These are phyloP conservation scores for Plasmodium gaboni DNA, from an alignment of 169 alveolate species.

Conservation along the genomic window DNA sequence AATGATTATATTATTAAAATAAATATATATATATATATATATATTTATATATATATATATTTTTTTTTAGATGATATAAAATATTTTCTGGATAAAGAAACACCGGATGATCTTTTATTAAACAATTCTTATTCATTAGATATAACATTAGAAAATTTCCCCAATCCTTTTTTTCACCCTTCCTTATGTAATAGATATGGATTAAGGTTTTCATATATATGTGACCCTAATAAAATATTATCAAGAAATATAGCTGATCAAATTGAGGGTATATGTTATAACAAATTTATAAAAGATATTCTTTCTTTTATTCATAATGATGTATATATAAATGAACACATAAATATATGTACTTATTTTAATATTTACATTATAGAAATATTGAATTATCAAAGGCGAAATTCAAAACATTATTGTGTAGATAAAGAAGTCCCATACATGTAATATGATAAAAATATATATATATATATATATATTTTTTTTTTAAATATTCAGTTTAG, in stretches of 20 bases:
- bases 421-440: conserved; percentile 61
- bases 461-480: conserved; percentile 2
- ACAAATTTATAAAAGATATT: too few relatives aligned
- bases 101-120: conserved; percentile 22
- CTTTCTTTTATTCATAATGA: too few relatives aligned
- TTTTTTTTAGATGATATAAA: conserved; percentile 33
- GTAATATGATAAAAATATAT: conserved; percentile 18
- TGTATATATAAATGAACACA: background rate
- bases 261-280: conserved; percentile 40
- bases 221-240: conserved; percentile 84
- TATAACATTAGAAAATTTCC: conserved; percentile 84
- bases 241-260: conserved; percentile 56
- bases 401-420: conserved; percentile 46
- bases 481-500: conserved; percentile 34
- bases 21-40: background rate
- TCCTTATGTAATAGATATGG: conserved; percentile 82
- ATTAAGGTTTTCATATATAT: conserved; percentile 80
- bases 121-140: conserved; percentile 38
- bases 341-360: background rate
- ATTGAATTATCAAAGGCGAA: conserved; percentile 52
- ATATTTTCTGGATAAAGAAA: conserved; percentile 30
- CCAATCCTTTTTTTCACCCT: conserved; percentile 84
- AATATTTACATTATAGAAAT: conserved; percentile 19
- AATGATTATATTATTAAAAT: background rate
- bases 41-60: background rate